Conservation (phyloP, 805 yeast species). For the Kuraishia hungarica region DNA sequence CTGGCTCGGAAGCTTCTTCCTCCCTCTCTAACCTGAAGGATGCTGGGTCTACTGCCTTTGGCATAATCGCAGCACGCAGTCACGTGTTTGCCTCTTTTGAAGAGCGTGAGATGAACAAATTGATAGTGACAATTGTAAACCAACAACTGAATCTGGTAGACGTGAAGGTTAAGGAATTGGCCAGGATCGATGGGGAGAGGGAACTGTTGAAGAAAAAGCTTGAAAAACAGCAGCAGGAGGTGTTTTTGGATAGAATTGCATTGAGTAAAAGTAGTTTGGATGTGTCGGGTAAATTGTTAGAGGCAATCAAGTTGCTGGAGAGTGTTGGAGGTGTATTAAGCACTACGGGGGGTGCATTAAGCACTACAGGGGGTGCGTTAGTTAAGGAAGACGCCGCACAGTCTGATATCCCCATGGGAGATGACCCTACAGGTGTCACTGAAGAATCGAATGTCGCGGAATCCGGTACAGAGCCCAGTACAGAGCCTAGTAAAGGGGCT, state of each 20-base stretch:
- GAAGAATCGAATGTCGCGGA: too few relatives aligned
- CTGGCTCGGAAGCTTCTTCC: too few relatives aligned
- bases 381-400: too few relatives aligned
- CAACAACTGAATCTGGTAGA: constrained; percentile 57
- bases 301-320: constrained; percentile 19
- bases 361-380: too few relatives aligned
- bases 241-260: constrained; percentile 58
- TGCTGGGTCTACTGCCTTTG: constrained; percentile 63
- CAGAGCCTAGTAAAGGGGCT: neutral
- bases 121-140: constrained; percentile 49
- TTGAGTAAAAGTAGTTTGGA: constrained; percentile 49
- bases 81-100: constrained; percentile 74
- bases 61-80: constrained; percentile 69
- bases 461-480: too few relatives aligned
- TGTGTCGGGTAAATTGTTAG: constrained; percentile 38
- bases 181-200: constrained; percentile 53
- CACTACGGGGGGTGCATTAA: too few relatives aligned
- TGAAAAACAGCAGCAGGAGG: constrained; percentile 56
- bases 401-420: too few relatives aligned
- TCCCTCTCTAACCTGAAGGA: constrained; percentile 44
- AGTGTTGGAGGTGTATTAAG: neutral
- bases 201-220: constrained; percentile 56
- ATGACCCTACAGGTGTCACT: neutral
- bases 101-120: constrained; percentile 65
- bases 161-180: constrained; percentile 49